Percentiles rank a stretch among this genome's conserved stretches.
Conservation (phyloP, 306 rosid species). For the Corylus heterophylla region DNA sequence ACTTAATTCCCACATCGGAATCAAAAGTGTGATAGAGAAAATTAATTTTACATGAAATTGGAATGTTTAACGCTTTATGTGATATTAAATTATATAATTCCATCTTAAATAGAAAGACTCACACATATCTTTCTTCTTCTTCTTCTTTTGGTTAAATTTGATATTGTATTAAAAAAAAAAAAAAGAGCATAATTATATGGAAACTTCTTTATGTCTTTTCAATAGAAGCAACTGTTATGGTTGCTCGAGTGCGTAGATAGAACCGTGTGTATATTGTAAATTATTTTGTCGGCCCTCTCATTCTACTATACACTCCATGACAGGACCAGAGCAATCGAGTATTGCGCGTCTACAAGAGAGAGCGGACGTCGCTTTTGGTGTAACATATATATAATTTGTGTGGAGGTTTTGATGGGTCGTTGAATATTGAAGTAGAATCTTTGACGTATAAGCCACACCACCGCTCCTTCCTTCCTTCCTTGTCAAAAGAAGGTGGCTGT, state of each 20-base stretch:
- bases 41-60: too few species aligned
- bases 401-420: slow-evolving; percentile 40
- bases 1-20: too few species aligned
- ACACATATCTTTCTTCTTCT: too few species aligned
- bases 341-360: slow-evolving; percentile 19
- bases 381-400: slow-evolving; percentile 18
- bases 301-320: background rate
- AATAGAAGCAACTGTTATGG: background rate
- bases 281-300: slow-evolving; percentile 9
- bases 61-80: too few species aligned
- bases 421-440: slow-evolving; percentile 29
- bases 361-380: slow-evolving; percentile 37
- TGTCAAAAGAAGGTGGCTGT: slow-evolving; percentile 19
- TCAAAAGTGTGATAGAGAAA: too few species aligned
- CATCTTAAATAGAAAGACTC: too few species aligned
- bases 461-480: slow-evolving; percentile 1
- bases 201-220: too few species aligned
- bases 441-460: slow-evolving; percentile 48
- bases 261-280: background rate
- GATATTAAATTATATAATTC: too few species aligned
- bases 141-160: too few species aligned
- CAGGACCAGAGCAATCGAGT: background rate
- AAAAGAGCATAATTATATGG: too few species aligned
- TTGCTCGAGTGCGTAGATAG: background rate
- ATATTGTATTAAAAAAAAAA: too few species aligned